Conservation (phyloP, 345 rosid genomes). For the Euclidium syriacum region DNA sequence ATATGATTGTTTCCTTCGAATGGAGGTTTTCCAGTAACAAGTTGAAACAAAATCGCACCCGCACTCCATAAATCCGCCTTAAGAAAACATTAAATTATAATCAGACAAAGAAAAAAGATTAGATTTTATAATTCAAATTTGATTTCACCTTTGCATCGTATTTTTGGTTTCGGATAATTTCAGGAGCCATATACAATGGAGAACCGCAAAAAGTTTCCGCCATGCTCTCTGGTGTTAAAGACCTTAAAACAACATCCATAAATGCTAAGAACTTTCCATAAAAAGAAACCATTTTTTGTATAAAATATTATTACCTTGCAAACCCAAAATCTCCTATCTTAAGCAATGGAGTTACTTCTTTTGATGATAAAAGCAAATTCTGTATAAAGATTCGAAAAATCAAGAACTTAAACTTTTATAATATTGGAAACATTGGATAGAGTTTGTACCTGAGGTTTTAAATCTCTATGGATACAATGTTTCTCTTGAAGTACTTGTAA, state of each 20-base stretch:
- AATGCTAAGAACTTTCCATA: slow-evolving; percentile 13
- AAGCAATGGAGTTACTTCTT: slow-evolving; percentile 46
- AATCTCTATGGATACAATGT: slow-evolving; percentile 76
- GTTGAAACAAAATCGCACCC: slow-evolving; percentile 74
- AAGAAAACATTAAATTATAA: background rate
- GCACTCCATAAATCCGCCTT: slow-evolving; percentile 96
- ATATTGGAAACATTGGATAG: too few species aligned
- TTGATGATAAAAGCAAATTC: slow-evolving; percentile 66
- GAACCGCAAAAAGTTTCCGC: slow-evolving; percentile 82
- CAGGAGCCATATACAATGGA: slow-evolving; percentile 90
- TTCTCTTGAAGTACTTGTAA: slow-evolving; percentile 79
- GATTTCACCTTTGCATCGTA: slow-evolving; percentile 80
- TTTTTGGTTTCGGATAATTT: slow-evolving; percentile 69
- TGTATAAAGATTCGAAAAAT: slow-evolving; percentile 24
- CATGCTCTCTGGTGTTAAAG: slow-evolving; percentile 56
- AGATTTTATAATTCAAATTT: background rate
- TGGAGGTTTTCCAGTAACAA: slow-evolving; percentile 80
- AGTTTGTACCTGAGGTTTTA: slow-evolving; percentile 96
- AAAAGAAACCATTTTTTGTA: background rate
- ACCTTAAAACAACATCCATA: slow-evolving; percentile 34
- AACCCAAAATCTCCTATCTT: slow-evolving; percentile 93
- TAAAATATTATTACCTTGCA: slow-evolving; percentile 50
- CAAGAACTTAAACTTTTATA: too few species aligned
- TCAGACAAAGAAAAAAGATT: background rate
- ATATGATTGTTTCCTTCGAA: slow-evolving; percentile 63